Evolutionary conservation across 2,329 filamentous ascomycete genomes (phyloP).

Genomic region (Furcasterigmium furcatum): DNA sequence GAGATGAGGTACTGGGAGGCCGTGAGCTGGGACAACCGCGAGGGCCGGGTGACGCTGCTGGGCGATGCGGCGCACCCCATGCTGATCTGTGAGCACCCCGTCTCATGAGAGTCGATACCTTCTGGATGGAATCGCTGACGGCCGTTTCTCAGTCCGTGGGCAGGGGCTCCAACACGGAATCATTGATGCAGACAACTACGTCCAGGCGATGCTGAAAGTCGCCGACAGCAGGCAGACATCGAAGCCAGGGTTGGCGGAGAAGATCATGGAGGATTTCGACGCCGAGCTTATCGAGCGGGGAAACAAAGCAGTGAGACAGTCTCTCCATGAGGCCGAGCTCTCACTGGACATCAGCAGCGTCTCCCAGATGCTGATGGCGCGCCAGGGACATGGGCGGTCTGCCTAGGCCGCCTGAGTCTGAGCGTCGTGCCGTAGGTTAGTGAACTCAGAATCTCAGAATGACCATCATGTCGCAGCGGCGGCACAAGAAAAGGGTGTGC

Average conservation of each 20-base stretch:
- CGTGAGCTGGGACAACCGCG: slow-evolving; percentile 23
- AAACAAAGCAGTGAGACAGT: slow-evolving; percentile 26
- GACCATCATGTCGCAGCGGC: no score
- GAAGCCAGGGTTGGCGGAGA: slow-evolving; percentile 5
- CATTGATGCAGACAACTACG: slow-evolving; percentile 32
- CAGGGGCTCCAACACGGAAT: slow-evolving; percentile 42
- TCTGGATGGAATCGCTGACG: no score
- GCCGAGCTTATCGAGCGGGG: slow-evolving; percentile 28
- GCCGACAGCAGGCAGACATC: slow-evolving; percentile 7
- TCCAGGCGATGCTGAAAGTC: slow-evolving; percentile 24
- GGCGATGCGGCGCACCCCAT: slow-evolving; percentile 41
- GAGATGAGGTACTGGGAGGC: slow-evolving; percentile 34
- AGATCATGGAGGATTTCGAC: slow-evolving; percentile 22
- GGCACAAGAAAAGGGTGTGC: no score
- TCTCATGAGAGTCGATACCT: background rate
- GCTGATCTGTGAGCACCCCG: slow-evolving; percentile 26
- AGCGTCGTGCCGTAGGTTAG: no score
- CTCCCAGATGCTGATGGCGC: slow-evolving; percentile 28
- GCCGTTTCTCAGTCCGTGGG: no score
- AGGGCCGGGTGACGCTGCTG: slow-evolving; percentile 29
- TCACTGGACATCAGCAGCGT: slow-evolving; percentile 23
- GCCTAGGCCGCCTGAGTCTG: slow-evolving; percentile 8
- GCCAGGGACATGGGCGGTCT: slow-evolving; percentile 18
- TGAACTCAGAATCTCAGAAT: no score
- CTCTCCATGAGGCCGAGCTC: slow-evolving; percentile 25